Evolutionary conservation across 1,284 basidiomycete genomes (phyloP).

Genomic region (Fomitopsis palustris): DNA sequence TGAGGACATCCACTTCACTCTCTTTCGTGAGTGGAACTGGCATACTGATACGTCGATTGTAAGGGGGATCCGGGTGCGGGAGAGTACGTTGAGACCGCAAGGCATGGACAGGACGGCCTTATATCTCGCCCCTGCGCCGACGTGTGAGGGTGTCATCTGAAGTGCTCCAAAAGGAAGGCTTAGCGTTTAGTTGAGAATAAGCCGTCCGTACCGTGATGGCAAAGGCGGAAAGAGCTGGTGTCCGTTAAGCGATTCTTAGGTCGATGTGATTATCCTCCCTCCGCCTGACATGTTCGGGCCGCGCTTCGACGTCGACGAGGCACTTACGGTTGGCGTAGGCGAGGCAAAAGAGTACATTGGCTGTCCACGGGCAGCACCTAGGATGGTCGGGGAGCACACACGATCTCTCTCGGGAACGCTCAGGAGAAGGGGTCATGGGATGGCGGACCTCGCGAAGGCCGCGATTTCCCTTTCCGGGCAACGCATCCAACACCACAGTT

Average conservation of each 20-base stretch:
- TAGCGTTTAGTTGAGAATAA: conserved; percentile 35
- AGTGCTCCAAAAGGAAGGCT: conserved; percentile 47
- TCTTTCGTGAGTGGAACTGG: conserved; percentile 21
- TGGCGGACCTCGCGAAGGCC: not conserved
- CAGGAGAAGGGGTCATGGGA: not conserved
- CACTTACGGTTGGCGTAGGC: not conserved
- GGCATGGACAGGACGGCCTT: conserved; percentile 29
- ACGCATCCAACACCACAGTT: not conserved
- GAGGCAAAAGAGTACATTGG: not conserved
- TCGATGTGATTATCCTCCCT: not conserved
- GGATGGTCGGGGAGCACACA: not conserved
- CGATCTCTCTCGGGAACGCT: not conserved
- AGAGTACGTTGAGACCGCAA: conserved; percentile 25
- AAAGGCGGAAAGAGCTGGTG: not conserved
- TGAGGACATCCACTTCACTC: conserved; percentile 49
- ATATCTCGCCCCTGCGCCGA: conserved; percentile 39
- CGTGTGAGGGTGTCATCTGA: not conserved
- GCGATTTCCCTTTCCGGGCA: not conserved
- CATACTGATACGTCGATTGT: conserved; percentile 23
- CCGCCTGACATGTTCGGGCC: not conserved
- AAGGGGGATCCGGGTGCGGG: not conserved
- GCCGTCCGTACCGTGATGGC: not conserved
- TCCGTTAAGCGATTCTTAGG: not conserved
- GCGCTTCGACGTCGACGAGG: not conserved
- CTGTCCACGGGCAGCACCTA: not conserved